Percentiles rank a stretch among this genome's conserved stretches.
phyloP scores from a whole-genome alignment of 257 asterid genomes.

The Przewalskia tangutica region DNA sequence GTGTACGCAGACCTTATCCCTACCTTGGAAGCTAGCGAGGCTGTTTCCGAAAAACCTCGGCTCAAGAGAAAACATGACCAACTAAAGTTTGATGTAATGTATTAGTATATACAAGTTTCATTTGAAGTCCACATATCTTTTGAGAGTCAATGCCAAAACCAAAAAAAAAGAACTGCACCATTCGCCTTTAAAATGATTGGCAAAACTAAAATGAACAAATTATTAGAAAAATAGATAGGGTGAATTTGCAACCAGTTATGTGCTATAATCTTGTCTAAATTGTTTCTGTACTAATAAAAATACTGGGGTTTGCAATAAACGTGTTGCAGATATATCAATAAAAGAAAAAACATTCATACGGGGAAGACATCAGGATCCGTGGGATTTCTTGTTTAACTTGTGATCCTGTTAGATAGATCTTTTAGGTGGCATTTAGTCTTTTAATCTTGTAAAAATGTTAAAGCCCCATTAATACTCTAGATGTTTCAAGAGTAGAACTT shows the following conservation, averaged over 20 bases:
- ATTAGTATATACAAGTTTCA: not conserved
- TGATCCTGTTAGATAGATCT: not conserved
- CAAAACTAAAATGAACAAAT: not conserved
- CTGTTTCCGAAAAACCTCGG: too few relatives aligned
- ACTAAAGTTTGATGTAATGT: not conserved
- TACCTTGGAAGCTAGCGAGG: too few relatives aligned
- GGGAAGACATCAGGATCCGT: not conserved
- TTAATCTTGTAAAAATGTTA: not conserved
- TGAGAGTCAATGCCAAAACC: not conserved
- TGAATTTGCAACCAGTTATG: not conserved
- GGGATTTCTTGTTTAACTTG: not conserved
- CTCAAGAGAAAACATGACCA: not conserved
- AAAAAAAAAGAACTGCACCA: not conserved
- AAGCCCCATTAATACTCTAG: not conserved
- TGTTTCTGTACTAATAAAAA: not conserved
- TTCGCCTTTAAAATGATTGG: not conserved
- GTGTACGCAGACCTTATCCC: too few relatives aligned
- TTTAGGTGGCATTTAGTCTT: not conserved
- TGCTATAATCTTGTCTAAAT: not conserved
- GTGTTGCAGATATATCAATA: not conserved
- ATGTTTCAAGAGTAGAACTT: not conserved
- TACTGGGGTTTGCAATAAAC: not conserved
- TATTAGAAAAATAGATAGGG: not conserved
- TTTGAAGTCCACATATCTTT: not conserved
- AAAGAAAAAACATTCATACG: not conserved